phyloP scores from a whole-genome alignment of 768 basidiomycete species.

The Mycena vulgaris region DNA sequence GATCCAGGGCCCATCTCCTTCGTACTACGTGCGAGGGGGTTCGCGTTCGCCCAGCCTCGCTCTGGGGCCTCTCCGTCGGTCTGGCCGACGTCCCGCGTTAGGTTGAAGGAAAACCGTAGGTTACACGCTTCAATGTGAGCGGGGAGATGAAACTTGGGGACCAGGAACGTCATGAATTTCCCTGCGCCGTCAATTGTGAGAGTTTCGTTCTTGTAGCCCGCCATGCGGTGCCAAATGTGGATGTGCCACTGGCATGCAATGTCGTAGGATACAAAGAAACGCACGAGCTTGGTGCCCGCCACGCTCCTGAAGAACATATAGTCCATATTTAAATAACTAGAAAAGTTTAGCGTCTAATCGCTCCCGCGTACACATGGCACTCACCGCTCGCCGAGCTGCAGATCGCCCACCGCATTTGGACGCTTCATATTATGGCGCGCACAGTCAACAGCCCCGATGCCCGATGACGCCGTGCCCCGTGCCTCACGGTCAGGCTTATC shows the following conservation, averaged over 20 bases:
- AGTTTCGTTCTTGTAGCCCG: background rate
- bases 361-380: background rate
- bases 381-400: slow-evolving; percentile 41
- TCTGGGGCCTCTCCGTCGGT: slow-evolving; percentile 10
- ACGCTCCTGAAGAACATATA: slow-evolving; percentile 45
- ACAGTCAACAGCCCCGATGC: background rate
- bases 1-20: slow-evolving; percentile 53
- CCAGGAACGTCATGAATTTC: background rate
- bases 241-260: background rate
- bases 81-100: background rate
- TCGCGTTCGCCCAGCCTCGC: slow-evolving; percentile 51
- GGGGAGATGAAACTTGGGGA: background rate
- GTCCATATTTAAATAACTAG: slow-evolving; percentile 41
- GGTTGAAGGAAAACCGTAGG: background rate
- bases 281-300: background rate
- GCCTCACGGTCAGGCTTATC: background rate
- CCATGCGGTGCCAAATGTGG: background rate
- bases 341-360: background rate
- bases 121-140: background rate
- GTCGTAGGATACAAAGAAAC: slow-evolving; percentile 36
- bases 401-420: slow-evolving; percentile 16
- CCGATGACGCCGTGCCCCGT: background rate
- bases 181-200: background rate
- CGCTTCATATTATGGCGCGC: background rate
- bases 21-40: slow-evolving; percentile 50